phyloP scores from a whole-genome alignment of 306 rosid genomes.

The Clitoria ternatea region DNA sequence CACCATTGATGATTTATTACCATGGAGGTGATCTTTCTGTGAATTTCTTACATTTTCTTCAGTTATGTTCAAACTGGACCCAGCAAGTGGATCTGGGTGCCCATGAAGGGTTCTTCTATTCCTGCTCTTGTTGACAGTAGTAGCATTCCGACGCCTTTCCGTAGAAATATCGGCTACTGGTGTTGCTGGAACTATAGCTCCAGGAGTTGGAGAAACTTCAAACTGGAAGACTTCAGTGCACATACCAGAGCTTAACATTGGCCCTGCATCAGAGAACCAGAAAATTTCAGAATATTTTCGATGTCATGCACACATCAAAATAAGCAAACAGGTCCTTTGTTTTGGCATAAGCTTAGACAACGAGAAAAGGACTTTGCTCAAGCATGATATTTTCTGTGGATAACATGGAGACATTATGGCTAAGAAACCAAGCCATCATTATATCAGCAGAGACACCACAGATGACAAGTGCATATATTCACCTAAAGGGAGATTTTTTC shows the following conservation, averaged over 20 bases:
- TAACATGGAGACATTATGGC: no score
- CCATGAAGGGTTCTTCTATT: conserved; percentile 76
- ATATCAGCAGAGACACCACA: not conserved
- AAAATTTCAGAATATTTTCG: conserved; percentile 10
- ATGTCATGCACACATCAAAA: not conserved
- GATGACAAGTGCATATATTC: not conserved
- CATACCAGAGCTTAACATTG: conserved; percentile 94
- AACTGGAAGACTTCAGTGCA: conserved; percentile 98
- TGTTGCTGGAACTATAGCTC: conserved; percentile 85
- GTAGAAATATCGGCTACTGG: conserved; percentile 50
- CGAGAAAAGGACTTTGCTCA: not conserved
- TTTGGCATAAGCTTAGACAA: conserved; percentile 13
- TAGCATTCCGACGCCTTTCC: conserved; percentile 35
- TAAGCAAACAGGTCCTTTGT: not conserved
- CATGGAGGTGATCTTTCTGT: conserved; percentile 49
- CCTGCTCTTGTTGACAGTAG: conserved; percentile 43
- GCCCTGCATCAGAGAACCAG: conserved; percentile 51
- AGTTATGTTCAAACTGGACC: conserved; percentile 52
- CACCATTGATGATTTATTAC: conserved; percentile 70
- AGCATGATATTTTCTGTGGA: no score
- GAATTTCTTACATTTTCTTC: conserved; percentile 44
- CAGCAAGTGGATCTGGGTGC: conserved; percentile 51
- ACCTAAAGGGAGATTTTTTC: not conserved
- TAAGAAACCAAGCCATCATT: no score
- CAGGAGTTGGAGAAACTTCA: conserved; percentile 69